These are phyloP conservation scores for Candida sanyaensis DNA, from an alignment of 1,139 yeast species.

Conservation along the genomic window DNA sequence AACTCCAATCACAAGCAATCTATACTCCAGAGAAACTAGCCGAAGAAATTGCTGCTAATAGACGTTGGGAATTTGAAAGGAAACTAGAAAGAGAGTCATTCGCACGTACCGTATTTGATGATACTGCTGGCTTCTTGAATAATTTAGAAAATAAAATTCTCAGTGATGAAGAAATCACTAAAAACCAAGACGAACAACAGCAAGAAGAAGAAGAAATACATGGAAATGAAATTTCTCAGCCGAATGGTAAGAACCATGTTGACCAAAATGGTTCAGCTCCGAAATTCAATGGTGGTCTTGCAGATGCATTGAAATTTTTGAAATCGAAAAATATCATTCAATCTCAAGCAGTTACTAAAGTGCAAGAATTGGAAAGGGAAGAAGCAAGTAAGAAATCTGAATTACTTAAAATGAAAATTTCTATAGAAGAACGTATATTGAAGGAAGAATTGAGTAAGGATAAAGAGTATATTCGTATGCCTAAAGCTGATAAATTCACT, in stretches of 20 bases:
- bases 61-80: constrained; percentile 30
- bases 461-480: constrained; percentile 28
- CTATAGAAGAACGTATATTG: constrained; percentile 41
- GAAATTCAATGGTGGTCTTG: constrained; percentile 51
- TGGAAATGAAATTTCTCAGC: constrained; percentile 4
- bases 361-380: constrained; percentile 23
- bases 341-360: constrained; percentile 1
- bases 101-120: constrained; percentile 51
- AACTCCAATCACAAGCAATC: constrained; percentile 29
- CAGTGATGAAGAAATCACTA: constrained; percentile 1
- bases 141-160: constrained; percentile 23
- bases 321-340: constrained; percentile 44
- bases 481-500: constrained; percentile 30
- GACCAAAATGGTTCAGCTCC: constrained; percentile 11
- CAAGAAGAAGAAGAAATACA: background rate
- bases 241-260: background rate
- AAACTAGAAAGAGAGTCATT: constrained; percentile 19
- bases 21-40: constrained; percentile 52
- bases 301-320: constrained; percentile 57
- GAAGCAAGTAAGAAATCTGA: constrained; percentile 35
- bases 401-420: constrained; percentile 31
- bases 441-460: constrained; percentile 42
- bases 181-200: background rate
- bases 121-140: constrained; percentile 58
- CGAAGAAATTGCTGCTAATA: constrained; percentile 38